phyloP scores from a whole-genome alignment of 176 grass and related monocot species.

The Eremochloa ophiuroides region DNA sequence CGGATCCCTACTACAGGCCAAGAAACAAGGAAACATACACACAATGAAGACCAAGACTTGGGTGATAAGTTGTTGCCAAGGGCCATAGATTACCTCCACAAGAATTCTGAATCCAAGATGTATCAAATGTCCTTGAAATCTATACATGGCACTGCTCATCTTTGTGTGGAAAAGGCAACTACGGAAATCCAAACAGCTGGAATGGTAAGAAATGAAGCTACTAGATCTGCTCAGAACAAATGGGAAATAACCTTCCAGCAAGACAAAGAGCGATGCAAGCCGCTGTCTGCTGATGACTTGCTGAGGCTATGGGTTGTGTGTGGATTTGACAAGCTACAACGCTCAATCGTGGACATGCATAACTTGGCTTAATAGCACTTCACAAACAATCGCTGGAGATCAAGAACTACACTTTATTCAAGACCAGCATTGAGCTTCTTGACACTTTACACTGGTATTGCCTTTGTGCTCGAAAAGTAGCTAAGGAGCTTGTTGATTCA shows the following conservation, averaged over 20 bases:
- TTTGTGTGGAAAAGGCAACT: conserved; percentile 4
- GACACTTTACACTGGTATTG: too few relatives aligned
- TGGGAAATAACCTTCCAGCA: background rate
- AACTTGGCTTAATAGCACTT: background rate
- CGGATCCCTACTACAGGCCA: too few relatives aligned
- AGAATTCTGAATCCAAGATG: background rate
- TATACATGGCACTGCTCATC: background rate
- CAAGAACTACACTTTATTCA: too few relatives aligned
- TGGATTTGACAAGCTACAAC: background rate
- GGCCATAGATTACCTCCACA: too few relatives aligned
- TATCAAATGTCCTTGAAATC: conserved; percentile 13
- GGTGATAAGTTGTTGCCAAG: too few relatives aligned
- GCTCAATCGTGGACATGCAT: background rate
- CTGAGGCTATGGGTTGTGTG: background rate
- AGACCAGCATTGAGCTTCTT: too few relatives aligned
- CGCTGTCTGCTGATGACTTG: background rate
- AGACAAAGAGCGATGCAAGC: background rate
- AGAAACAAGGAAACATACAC: too few relatives aligned
- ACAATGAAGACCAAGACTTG: too few relatives aligned
- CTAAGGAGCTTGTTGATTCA: too few relatives aligned
- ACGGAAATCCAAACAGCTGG: background rate
- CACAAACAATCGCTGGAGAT: background rate
- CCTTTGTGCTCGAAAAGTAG: too few relatives aligned
- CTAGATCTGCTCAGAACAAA: background rate
- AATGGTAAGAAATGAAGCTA: background rate